Evolutionary conservation across 1,139 yeast species (phyloP).

Genomic region (Diutina sp.): DNA sequence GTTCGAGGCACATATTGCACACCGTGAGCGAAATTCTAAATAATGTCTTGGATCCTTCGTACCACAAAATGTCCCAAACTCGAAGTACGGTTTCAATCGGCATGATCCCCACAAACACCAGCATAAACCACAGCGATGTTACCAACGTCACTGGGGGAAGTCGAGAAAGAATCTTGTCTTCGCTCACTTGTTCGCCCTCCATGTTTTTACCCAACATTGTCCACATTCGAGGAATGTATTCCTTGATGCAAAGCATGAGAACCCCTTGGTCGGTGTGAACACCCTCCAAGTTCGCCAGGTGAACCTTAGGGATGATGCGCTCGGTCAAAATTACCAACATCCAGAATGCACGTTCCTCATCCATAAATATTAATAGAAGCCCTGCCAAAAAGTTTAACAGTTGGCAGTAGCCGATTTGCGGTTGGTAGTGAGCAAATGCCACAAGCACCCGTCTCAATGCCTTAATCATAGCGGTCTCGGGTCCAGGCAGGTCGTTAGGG

Average conservation of each 20-base stretch:
- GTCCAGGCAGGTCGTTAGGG: background rate
- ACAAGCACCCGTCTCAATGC: constrained; percentile 70
- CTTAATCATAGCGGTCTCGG: constrained; percentile 52
- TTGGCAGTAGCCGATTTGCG: constrained; percentile 91
- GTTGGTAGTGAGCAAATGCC: constrained; percentile 79
- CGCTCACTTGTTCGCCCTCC: constrained; percentile 32
- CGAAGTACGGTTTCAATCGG: constrained; percentile 82
- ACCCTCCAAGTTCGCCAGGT: constrained; percentile 82
- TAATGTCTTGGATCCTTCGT: constrained; percentile 79
- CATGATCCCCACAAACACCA: constrained; percentile 74
- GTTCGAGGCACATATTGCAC: constrained; percentile 66
- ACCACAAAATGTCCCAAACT: constrained; percentile 91
- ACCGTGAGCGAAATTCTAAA: constrained; percentile 77
- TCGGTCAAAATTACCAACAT: constrained; percentile 87
- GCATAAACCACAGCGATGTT: constrained; percentile 97
- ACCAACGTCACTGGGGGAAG: constrained; percentile 87
- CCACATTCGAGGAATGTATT: constrained; percentile 81
- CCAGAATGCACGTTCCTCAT: constrained; percentile 89
- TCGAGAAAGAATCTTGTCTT: constrained; percentile 53
- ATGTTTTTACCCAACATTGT: constrained; percentile 28
- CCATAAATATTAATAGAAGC: constrained; percentile 63
- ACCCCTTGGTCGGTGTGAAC: constrained; percentile 95
- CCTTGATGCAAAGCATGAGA: constrained; percentile 72
- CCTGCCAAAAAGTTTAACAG: constrained; percentile 89
- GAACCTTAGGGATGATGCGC: constrained; percentile 79